Conservation (phyloP, 1,139 yeast genomes). For the Saccharomyces pastorianus region DNA sequence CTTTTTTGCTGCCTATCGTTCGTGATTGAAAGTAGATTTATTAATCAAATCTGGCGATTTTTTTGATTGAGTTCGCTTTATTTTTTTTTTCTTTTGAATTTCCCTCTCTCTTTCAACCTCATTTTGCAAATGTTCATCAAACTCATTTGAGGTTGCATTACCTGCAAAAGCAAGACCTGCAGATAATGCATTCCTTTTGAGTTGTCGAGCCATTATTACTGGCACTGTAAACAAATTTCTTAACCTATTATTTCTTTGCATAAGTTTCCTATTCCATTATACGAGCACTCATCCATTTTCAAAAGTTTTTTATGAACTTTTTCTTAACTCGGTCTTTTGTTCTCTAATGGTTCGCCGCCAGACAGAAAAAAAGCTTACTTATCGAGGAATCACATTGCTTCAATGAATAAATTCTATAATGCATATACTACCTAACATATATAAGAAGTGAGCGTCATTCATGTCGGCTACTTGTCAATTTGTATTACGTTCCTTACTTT, state of each 20-base stretch:
- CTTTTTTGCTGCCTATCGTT: conserved; percentile 22
- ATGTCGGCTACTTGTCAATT: neutral
- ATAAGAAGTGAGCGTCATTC: neutral
- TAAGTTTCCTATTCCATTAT: neutral
- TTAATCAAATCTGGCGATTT: neutral
- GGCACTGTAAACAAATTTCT: neutral
- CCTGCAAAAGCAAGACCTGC: neutral
- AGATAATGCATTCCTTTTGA: neutral
- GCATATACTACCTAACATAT: neutral
- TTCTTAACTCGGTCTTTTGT: neutral
- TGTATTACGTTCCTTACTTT: neutral
- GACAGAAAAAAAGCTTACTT: neutral
- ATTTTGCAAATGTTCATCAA: conserved; percentile 10
- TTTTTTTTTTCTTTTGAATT: conserved; percentile 31
- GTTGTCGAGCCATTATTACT: neutral
- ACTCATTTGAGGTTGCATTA: conserved; percentile 1
- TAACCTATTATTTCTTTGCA: neutral
- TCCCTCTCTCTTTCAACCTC: conserved; percentile 14
- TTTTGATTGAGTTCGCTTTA: conserved; percentile 6
- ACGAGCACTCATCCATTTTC: neutral
- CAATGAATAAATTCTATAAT: neutral
- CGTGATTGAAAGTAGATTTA: conserved; percentile 29
- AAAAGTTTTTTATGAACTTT: neutral
- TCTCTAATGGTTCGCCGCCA: neutral
- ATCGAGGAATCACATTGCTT: neutral